phyloP scores from a whole-genome alignment of 768 basidiomycete species.

The Mycena kentingensis region DNA sequence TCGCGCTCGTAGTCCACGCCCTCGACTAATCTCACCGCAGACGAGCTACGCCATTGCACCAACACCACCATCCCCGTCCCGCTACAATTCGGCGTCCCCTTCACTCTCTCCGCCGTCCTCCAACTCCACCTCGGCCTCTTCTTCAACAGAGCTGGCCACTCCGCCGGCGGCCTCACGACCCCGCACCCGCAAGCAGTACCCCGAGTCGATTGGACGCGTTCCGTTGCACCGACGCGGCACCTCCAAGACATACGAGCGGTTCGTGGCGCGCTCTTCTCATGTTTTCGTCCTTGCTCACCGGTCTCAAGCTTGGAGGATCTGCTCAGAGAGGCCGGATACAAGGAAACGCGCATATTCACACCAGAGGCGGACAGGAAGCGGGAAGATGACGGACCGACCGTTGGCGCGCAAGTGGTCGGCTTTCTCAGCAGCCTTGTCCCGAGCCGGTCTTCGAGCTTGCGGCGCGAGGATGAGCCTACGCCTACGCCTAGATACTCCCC shows the following conservation, averaged over 20 bases:
- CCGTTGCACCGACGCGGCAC: conserved; percentile 79
- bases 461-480: conserved; percentile 20
- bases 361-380: conserved; percentile 69
- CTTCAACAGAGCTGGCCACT: conserved; percentile 44
- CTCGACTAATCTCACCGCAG: conserved; percentile 10
- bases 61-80: conserved; percentile 35
- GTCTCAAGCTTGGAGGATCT: too few species aligned
- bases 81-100: conserved; percentile 32
- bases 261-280: too few species aligned
- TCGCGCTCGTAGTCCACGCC: not conserved
- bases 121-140: conserved; percentile 35
- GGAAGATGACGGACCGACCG: conserved; percentile 35
- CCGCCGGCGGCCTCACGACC: conserved; percentile 47
- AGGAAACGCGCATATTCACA: conserved; percentile 88
- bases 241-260: conserved; percentile 76
- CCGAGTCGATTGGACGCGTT: conserved; percentile 61
- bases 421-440: conserved; percentile 68
- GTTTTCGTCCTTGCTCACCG: too few species aligned
- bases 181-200: conserved; percentile 52
- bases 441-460: conserved; percentile 25
- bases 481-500: conserved; percentile 16
- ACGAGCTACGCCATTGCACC: conserved; percentile 30
- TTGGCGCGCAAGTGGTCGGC: conserved; percentile 61
- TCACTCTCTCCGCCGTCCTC: conserved; percentile 45
- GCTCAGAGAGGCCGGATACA: conserved; percentile 85